phyloP scores from a whole-genome alignment of 129 eudicot species.

The Saussurea involucrata region DNA sequence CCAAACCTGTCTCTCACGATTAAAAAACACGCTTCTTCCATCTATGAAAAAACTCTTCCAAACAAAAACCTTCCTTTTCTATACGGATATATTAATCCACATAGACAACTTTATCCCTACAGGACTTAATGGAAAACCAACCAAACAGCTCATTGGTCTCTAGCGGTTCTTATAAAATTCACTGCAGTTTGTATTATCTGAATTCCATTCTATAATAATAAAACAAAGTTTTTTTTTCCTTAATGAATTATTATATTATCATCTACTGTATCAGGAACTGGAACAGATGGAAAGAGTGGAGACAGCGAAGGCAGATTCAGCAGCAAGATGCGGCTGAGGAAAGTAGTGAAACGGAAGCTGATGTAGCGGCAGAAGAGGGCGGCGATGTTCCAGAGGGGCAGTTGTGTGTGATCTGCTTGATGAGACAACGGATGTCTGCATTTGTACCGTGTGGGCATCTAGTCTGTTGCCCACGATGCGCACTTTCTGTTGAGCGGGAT shows the following conservation, averaged over 20 bases:
- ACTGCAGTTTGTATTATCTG: neutral
- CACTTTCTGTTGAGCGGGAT: constrained; percentile 68
- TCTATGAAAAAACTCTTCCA: too few species aligned
- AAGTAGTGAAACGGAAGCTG: constrained; percentile 19
- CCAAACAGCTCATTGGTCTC: neutral
- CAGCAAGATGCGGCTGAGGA: constrained; percentile 36
- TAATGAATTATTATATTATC: neutral
- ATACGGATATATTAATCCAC: too few species aligned
- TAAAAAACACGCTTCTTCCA: too few species aligned
- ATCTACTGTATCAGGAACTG: constrained; percentile 55
- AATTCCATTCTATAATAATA: neutral
- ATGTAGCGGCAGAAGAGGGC: constrained; percentile 41
- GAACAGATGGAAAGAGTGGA: constrained; percentile 71
- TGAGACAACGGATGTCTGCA: constrained; percentile 69
- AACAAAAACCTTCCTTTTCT: too few species aligned
- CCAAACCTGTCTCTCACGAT: too few species aligned
- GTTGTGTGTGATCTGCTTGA: constrained; percentile 77
- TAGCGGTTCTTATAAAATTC: neutral
- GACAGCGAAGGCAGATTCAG: constrained; percentile 40
- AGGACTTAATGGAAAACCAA: too few species aligned
- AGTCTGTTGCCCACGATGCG: constrained; percentile 82
- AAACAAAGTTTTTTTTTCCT: too few species aligned
- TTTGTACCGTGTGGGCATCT: constrained; percentile 91
- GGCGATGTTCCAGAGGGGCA: constrained; percentile 73
- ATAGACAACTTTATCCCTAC: too few species aligned